These are phyloP conservation scores for Coemansia sp. DNA, from an alignment of 192 early-diverging fungal species.

Conservation along the genomic window DNA sequence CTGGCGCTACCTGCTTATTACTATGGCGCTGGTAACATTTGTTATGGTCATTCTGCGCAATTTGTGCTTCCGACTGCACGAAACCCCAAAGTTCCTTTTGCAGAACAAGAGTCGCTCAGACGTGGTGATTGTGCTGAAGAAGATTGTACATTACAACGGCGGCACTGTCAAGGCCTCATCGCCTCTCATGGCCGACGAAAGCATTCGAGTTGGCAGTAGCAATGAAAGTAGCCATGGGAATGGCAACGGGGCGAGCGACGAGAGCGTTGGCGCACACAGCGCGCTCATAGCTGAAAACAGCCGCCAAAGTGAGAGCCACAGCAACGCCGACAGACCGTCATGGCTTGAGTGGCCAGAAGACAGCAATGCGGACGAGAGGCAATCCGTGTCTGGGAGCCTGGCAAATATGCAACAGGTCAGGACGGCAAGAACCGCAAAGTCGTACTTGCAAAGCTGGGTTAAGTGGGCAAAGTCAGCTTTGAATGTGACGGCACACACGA, in stretches of 20 bases:
- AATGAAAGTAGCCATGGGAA: neutral
- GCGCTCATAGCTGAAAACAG: slow-evolving; percentile 9
- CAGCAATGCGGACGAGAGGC: neutral
- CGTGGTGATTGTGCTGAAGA: slow-evolving; percentile 65
- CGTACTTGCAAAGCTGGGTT: slow-evolving; percentile 8
- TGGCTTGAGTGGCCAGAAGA: slow-evolving; percentile 54
- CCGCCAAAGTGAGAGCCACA: slow-evolving; percentile 1
- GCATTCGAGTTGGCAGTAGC: neutral
- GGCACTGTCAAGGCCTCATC: slow-evolving; percentile 19
- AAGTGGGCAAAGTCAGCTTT: slow-evolving; percentile 3
- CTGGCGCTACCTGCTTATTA: slow-evolving; percentile 76
- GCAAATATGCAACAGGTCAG: neutral
- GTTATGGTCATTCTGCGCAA: slow-evolving; percentile 73
- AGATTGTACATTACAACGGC: slow-evolving; percentile 68
- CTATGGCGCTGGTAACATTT: slow-evolving; percentile 61
- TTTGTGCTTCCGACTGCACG: slow-evolving; percentile 67
- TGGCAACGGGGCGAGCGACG: neutral
- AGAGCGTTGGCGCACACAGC: slow-evolving; percentile 3
- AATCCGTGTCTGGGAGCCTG: neutral
- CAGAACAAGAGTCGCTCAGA: slow-evolving; percentile 63
- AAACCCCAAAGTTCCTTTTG: slow-evolving; percentile 80
- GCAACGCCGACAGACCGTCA: slow-evolving; percentile 15
- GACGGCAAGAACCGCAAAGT: neutral
- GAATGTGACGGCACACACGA: slow-evolving; percentile 21
- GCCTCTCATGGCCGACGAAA: slow-evolving; percentile 2